Base-by-base conservation (phyloP, 2,329 filamentous ascomycete species). In the Nemania abortiva region DNA sequence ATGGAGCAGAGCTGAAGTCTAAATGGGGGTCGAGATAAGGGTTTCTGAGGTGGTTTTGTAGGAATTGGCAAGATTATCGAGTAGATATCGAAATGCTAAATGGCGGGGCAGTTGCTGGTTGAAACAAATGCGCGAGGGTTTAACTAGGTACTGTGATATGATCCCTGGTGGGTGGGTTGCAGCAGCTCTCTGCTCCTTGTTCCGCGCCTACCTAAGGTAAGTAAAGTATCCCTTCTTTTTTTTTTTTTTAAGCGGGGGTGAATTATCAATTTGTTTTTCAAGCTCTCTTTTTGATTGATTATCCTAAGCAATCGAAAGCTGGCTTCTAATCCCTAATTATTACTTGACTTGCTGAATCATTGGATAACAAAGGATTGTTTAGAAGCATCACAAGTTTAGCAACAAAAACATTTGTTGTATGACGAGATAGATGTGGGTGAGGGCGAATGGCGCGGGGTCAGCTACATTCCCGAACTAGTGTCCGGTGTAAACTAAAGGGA, bases 151-250 rank as follows among this genome's bases (percentile, higher is more conserved):
- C 24, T 39, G 31, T 60, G 57, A 22, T 9, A 31, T n/a, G 31
- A 34, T 22, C 37, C 57, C 34, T 9, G 58, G 18, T 63, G 65
- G 66, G 69, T n/a, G 65, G 65, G 62, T 65, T 66, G 49, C 27
- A 49, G 24, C 31, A 54, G 22, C 39, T 42, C 13, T 6, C 15
- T 42, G 6, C 39, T 11, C 15, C 24, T 5, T 27, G 24, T 27
- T 27, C 24, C 24, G 24, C 24, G 24, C 24, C 13, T 42, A 42
- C 15, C 39, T 15, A 15, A 42, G 5, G 39, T 42, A 42, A 5
- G 24, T 27, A 27, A 27, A 13, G 34, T 37, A 37, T 18, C 15
- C 39, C 13, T 42, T 42, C 11, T 6, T 18, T 42, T 24, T 49
- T 20, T 24, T 6, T 18, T 42, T 24, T 49, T 20, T 24, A 22